Evolutionary conservation across 495 filamentous ascomycete species (phyloP).

Genomic region (Daldinia grandis): DNA sequence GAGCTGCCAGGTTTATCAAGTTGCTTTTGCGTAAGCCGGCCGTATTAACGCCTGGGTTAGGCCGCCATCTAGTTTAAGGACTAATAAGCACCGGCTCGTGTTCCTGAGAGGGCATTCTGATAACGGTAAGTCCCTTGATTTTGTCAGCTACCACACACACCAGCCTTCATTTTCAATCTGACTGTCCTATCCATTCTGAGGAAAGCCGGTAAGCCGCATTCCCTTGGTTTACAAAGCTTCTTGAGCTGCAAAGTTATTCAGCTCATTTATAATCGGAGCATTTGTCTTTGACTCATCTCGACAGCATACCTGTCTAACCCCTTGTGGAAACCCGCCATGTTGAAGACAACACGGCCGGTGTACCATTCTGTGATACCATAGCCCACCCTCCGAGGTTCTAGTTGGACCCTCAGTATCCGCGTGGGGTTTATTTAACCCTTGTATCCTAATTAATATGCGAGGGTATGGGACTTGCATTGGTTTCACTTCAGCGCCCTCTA

Average conservation of each 20-base stretch:
- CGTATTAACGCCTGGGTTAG: slow-evolving; percentile 28
- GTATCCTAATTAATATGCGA: slow-evolving; percentile 27
- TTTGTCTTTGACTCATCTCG: slow-evolving; percentile 18
- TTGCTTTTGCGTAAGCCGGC: slow-evolving; percentile 42
- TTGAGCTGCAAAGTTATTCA: slow-evolving; percentile 26
- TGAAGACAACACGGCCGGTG: slow-evolving; percentile 25
- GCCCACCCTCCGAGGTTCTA: slow-evolving; percentile 24
- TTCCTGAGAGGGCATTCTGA: slow-evolving; percentile 38
- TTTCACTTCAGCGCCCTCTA: slow-evolving; percentile 31
- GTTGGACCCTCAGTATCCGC: slow-evolving; percentile 39
- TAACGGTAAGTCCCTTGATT: slow-evolving; percentile 25
- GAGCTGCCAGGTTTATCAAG: slow-evolving; percentile 35
- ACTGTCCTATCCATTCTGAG: slow-evolving; percentile 30
- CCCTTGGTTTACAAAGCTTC: slow-evolving; percentile 4
- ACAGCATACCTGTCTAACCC: slow-evolving; percentile 13
- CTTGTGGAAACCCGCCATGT: slow-evolving; percentile 32
- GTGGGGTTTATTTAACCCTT: slow-evolving; percentile 29
- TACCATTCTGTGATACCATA: slow-evolving; percentile 34
- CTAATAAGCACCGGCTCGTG: slow-evolving; percentile 42
- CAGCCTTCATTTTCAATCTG: slow-evolving; percentile 19
- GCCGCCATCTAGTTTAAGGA: slow-evolving; percentile 21
- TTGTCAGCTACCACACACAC: slow-evolving; percentile 34
- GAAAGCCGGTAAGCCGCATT: slow-evolving; percentile 28
- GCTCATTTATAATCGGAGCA: slow-evolving; percentile 11
- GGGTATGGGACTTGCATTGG: slow-evolving; percentile 34